A percentile compares a stretch with the other conserved stretches of the same genome.
phyloP scores from a whole-genome alignment of 352 stramenopile species.

The Globisporangium paroecandrum region DNA sequence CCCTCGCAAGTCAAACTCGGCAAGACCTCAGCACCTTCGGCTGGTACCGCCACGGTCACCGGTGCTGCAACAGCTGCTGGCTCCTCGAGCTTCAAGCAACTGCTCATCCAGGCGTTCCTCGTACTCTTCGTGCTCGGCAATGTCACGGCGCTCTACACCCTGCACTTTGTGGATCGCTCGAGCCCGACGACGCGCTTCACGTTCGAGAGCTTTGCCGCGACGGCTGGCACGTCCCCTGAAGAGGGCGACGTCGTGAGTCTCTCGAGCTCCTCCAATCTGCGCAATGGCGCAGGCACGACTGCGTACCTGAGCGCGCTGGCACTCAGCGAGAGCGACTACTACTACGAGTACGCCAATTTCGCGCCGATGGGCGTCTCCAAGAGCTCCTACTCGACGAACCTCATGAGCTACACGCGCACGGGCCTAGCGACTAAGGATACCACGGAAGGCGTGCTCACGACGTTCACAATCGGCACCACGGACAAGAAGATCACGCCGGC shows the following conservation, averaged over 20 bases:
- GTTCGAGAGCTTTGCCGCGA: constrained; percentile 29
- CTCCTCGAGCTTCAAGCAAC: constrained; percentile 13
- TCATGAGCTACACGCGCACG: constrained; percentile 44
- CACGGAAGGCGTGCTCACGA: constrained; percentile 45
- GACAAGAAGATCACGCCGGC: constrained; percentile 34
- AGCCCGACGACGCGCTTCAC: constrained; percentile 39
- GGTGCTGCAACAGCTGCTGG: neutral
- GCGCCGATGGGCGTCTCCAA: constrained; percentile 38
- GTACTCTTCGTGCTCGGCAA: constrained; percentile 64
- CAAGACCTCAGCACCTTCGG: neutral
- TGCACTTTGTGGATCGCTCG: constrained; percentile 59
- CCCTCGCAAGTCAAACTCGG: constrained; percentile 46
- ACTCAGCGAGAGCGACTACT: constrained; percentile 17
- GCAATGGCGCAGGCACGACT: constrained; percentile 61
- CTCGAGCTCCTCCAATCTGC: constrained; percentile 28
- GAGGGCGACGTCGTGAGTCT: constrained; percentile 42
- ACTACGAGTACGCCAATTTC: constrained; percentile 47
- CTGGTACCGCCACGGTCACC: neutral
- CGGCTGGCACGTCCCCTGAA: constrained; percentile 11
- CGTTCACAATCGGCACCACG: constrained; percentile 26
- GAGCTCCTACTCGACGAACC: constrained; percentile 36
- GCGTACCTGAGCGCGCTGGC: constrained; percentile 48
- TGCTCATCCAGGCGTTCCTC: constrained; percentile 27
- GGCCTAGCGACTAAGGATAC: constrained; percentile 14
- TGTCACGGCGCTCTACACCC: constrained; percentile 51